Conservation (phyloP, 306 rosid species). For the Cicer pinnatifidum region DNA sequence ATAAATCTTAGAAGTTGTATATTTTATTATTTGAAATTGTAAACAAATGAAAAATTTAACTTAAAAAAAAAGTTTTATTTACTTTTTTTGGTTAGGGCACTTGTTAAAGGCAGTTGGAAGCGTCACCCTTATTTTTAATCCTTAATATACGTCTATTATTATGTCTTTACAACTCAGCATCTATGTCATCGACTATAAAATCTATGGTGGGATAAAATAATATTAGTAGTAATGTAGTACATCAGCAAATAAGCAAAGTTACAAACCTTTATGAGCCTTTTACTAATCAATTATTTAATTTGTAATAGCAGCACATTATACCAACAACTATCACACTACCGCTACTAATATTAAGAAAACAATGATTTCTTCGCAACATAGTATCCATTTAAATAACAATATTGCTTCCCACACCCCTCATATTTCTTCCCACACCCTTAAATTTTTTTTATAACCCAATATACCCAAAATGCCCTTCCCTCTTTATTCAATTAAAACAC, state of each 20-base stretch:
- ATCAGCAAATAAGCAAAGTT: slow-evolving; percentile 2
- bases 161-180: not conserved
- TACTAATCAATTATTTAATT: not conserved
- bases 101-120: too few relatives aligned
- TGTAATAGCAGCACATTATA: not conserved
- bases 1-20: too few relatives aligned
- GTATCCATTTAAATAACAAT: not conserved
- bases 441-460: too few relatives aligned
- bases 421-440: too few relatives aligned
- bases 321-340: not conserved
- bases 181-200: not conserved
- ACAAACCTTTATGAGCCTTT: slow-evolving; percentile 2
- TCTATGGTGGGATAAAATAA: too few relatives aligned
- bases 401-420: too few relatives aligned
- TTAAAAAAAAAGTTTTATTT: too few relatives aligned
- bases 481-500: too few relatives aligned
- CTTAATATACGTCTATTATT: not conserved
- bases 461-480: too few relatives aligned
- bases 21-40: too few relatives aligned
- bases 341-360: not conserved
- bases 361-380: not conserved
- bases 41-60: too few relatives aligned
- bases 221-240: not conserved
- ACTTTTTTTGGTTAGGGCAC: too few relatives aligned
- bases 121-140: not conserved